Base-by-base conservation (phyloP, 2,329 filamentous ascomycete genomes). In the Scytalidium lignicola region DNA sequence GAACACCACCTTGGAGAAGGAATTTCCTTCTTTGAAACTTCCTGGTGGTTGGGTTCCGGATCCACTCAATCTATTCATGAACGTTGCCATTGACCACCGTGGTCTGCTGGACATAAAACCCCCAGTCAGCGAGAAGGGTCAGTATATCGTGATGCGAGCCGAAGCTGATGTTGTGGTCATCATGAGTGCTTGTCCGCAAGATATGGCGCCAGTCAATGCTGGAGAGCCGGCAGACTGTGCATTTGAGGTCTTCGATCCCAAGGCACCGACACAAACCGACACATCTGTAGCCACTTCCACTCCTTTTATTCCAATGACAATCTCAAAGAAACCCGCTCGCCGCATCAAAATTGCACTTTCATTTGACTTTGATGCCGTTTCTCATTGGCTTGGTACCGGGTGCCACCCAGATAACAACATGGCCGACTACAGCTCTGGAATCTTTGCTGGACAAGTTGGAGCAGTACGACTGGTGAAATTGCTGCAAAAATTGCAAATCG, bases 321-420 rank as follows among this genome's bases (percentile, higher is more conserved):
- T n/a, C n/a, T n/a, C n/a, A n/a, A n/a, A n/a, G n/a, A n/a, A n/a
- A n/a, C n/a, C n/a, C n/a, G n/a, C n/a, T n/a, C n/a, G n/a, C n/a
- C n/a, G n/a, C n/a, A n/a, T n/a, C n/a, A n/a, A n/a, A n/a, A 26
- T 28, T 3, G 20, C 12, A n/a, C 39, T 23, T 2, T 40, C 41
- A 13, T 26, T 44, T 44, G 42, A 44, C 22, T 44, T 80, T 54
- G 76, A 80, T 51, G 76, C 76, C 15, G 67, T 79, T 3, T 74
- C 73, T 1, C 72, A 72, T 46, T 79, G 71, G 71, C 66, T 78
- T 2, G 76, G 76, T n/a, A 78, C 75, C 3, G 73, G 74, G n/a
- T 60, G 64, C 26, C 67, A 74, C 49, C 68, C 70, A 1, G 69
- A 73, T 54, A 76, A 76, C 58, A 75, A 69, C 50, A 68, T 74